phyloP scores from a whole-genome alignment of 495 filamentous ascomycete genomes.

The Astrothelium subdiscretum region DNA sequence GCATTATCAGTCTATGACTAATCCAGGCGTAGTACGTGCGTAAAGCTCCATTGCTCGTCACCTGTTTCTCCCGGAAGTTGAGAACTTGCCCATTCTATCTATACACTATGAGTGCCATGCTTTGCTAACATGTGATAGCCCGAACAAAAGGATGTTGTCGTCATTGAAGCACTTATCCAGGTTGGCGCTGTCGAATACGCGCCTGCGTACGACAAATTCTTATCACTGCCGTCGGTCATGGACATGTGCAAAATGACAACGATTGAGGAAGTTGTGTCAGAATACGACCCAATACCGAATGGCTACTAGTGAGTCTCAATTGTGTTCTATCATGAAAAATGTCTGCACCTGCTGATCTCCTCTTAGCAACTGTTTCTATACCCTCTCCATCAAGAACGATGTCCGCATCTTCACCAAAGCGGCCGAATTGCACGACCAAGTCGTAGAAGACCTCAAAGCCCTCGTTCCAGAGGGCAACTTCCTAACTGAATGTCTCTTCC shows the following conservation, averaged over 20 bases:
- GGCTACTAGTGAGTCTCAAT: background rate
- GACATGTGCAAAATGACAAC: slow-evolving; percentile 8
- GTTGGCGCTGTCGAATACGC: background rate
- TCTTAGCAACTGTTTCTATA: background rate
- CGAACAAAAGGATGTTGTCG: background rate
- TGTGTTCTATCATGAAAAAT: background rate
- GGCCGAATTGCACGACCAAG: background rate
- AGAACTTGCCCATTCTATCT: too few relatives aligned
- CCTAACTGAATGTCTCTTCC: background rate
- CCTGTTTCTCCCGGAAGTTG: background rate
- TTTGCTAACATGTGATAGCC: background rate
- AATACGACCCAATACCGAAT: background rate
- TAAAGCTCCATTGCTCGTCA: background rate
- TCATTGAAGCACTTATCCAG: slow-evolving; percentile 1
- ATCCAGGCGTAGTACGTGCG: background rate
- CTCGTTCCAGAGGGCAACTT: background rate
- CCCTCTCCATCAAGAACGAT: background rate
- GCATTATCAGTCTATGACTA: background rate
- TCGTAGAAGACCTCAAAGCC: background rate
- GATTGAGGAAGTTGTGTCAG: slow-evolving; percentile 3
- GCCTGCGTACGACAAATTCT: slow-evolving; percentile 7
- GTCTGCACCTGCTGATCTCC: too few relatives aligned
- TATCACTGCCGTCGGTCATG: slow-evolving; percentile 5
- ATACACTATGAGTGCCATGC: background rate
- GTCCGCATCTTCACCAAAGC: background rate